Base-by-base conservation (phyloP, 257 asterid species). In the Perilla frutescens region DNA sequence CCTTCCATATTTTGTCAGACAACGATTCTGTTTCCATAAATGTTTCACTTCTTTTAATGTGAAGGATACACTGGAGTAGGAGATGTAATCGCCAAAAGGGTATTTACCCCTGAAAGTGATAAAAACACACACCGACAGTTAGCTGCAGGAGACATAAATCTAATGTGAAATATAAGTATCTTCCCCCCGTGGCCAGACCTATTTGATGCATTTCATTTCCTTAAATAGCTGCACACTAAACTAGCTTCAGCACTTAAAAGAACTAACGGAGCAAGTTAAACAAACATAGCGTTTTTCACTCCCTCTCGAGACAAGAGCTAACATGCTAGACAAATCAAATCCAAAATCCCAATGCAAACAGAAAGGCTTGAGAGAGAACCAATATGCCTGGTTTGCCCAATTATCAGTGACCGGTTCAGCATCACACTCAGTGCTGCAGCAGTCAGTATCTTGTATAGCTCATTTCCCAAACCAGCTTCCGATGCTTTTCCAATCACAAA, bases 341-440 rank as follows among this genome's bases (percentile, higher is more conserved):
- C 40, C 61, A 59, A 72, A 75, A 56, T 58, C 54, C 70, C 69
- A 80, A 81, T 49, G 70, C 61, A 73, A 81, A 89, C 60, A 88
- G 89, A 81, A 85, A 93, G 96, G 96, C 90, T 85, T 79, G 95
- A 86, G 97, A 85, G 86, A 86, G 88, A 90, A 95, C 96, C 97
- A 86, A 89, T 88, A 82, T 95, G 98, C 99, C 98, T 95, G 97
- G 98, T 89, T 92, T 95, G 98, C 81, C 97, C 99, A 63, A 95
- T 92, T 70, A 95, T 92, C 82, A 95, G 75, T n/a, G 99, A 95
- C 72, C 99, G 96, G 81, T 95, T 95, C 90, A 95, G 77, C 96
- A 95, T 95, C 77, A 95, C 96, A 50, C 99, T 95, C 78, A 95
- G 74, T 29, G 97, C 96, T n/a, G 94, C 97, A 20, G 96, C 99